phyloP scores from a whole-genome alignment of 495 filamentous ascomycete species.

The Pyrenula aspistea region DNA sequence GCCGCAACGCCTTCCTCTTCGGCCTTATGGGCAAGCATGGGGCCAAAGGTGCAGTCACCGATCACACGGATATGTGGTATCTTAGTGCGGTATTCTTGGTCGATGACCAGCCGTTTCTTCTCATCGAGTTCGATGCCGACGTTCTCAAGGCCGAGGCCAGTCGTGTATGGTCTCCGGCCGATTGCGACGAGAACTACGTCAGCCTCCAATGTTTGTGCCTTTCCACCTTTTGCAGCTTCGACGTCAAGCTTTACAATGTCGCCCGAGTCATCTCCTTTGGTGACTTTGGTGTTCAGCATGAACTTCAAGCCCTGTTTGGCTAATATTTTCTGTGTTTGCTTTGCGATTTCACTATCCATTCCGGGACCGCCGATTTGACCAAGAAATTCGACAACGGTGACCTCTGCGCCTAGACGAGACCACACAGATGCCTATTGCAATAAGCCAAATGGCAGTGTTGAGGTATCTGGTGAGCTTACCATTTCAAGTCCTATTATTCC shows the following conservation, averaged over 20 bases:
- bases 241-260: constrained; percentile 67
- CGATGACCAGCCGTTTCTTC: constrained; percentile 85
- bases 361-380: constrained; percentile 94
- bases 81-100: constrained; percentile 97
- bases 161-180: constrained; percentile 88
- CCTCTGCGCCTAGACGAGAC: constrained; percentile 83
- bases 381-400: constrained; percentile 94
- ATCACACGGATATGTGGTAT: constrained; percentile 91
- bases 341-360: constrained; percentile 92
- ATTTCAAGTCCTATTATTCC: constrained; percentile 99
- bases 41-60: constrained; percentile 93
- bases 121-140: constrained; percentile 91
- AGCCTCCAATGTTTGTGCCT: constrained; percentile 81
- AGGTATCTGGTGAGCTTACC: constrained; percentile 43
- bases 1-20: constrained; percentile 95
- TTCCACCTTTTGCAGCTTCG: constrained; percentile 93
- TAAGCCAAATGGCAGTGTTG: too few species aligned
- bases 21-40: constrained; percentile 99
- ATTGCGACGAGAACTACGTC: constrained; percentile 97
- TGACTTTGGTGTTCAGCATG: constrained; percentile 93
- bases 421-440: constrained; percentile 80
- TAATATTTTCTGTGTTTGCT: constrained; percentile 84
- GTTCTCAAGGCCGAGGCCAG: constrained; percentile 83
- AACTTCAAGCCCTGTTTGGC: constrained; percentile 97
- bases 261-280: constrained; percentile 67